A percentile compares a stretch with the other conserved stretches of the same genome.
Evolutionary conservation across 2,329 filamentous ascomycete genomes (phyloP).

Genomic region (Aureobasidium sp.): DNA sequence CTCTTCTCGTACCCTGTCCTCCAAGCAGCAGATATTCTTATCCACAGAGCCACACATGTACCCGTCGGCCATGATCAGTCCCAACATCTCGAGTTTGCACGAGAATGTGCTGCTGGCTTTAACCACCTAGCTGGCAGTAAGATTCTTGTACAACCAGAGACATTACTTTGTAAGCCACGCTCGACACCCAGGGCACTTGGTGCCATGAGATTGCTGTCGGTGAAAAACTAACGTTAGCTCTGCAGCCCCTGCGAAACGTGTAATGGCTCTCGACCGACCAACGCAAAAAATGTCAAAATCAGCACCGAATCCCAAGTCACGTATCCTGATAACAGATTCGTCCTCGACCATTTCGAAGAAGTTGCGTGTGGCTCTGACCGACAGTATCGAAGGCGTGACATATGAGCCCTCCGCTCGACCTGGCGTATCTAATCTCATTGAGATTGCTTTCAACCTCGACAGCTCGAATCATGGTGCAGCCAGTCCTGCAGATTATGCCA

Average conservation of each 20-base stretch:
- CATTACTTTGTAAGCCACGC: slow-evolving; percentile 55
- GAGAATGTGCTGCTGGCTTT: slow-evolving; percentile 79
- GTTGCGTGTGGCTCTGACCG: slow-evolving; percentile 66
- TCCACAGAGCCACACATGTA: slow-evolving; percentile 85
- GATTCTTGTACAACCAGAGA: slow-evolving; percentile 58
- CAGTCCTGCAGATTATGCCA: slow-evolving; percentile 38
- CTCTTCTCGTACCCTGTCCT: slow-evolving; percentile 94
- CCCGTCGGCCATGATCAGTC: slow-evolving; percentile 93
- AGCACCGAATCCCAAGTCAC: slow-evolving; percentile 58
- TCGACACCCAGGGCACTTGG: not conserved
- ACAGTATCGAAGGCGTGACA: slow-evolving; percentile 57
- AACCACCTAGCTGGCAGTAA: slow-evolving; percentile 59
- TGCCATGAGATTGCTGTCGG: too few relatives aligned
- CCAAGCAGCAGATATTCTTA: slow-evolving; percentile 20
- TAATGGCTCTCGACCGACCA: slow-evolving; percentile 83
- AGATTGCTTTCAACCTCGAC: slow-evolving; percentile 64
- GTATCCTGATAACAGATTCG: slow-evolving; percentile 74
- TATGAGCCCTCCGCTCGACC: slow-evolving; percentile 66
- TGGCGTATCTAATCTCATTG: slow-evolving; percentile 79
- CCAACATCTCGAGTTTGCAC: slow-evolving; percentile 89
- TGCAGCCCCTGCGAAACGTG: slow-evolving; percentile 65
- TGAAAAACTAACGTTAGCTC: not conserved
- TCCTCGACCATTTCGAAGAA: slow-evolving; percentile 58
- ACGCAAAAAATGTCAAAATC: slow-evolving; percentile 92
- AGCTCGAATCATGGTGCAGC: slow-evolving; percentile 31